Evolutionary conservation across 2,329 filamentous ascomycete species (phyloP).

Genomic region (Phialemoniopsis sp.): DNA sequence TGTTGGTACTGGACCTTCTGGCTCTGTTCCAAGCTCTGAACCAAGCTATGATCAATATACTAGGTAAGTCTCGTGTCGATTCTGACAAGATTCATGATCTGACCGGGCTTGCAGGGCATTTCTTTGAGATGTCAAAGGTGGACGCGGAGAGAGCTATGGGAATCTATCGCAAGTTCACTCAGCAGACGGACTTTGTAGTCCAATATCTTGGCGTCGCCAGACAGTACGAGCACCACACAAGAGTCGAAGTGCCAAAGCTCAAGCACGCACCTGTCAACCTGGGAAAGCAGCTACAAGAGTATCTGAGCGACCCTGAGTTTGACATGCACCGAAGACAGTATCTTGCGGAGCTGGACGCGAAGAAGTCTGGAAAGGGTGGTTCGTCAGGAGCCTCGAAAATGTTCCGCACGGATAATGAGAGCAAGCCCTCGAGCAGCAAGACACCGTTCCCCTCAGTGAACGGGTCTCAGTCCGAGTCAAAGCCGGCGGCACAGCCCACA

Average conservation of each 20-base stretch:
- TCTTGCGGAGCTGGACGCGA: slow-evolving; percentile 76
- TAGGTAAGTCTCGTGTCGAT: slow-evolving; percentile 57
- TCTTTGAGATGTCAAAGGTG: slow-evolving; percentile 95
- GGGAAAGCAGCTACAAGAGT: slow-evolving; percentile 86
- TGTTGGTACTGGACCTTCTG: slow-evolving; percentile 85
- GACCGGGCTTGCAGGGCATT: slow-evolving; percentile 62
- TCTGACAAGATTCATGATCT: not conserved
- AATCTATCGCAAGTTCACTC: slow-evolving; percentile 89
- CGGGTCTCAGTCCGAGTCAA: slow-evolving; percentile 26
- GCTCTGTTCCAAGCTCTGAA: slow-evolving; percentile 93
- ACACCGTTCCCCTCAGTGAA: slow-evolving; percentile 39
- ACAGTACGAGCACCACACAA: slow-evolving; percentile 86
- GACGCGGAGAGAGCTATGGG: slow-evolving; percentile 89
- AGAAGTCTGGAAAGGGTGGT: slow-evolving; percentile 41
- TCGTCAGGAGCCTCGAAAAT: slow-evolving; percentile 23
- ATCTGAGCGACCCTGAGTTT: slow-evolving; percentile 91
- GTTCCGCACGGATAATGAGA: slow-evolving; percentile 28
- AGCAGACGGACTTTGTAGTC: slow-evolving; percentile 89
- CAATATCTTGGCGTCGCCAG: slow-evolving; percentile 83
- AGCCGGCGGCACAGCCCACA: slow-evolving; percentile 34
- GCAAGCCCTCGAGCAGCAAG: slow-evolving; percentile 27
- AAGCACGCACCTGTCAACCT: slow-evolving; percentile 95
- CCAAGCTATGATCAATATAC: slow-evolving; percentile 92
- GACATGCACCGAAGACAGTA: slow-evolving; percentile 92
- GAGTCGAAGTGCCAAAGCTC: slow-evolving; percentile 91